Conservation (phyloP, 2,329 filamentous ascomycete species). For the Exophiala viscosa region DNA sequence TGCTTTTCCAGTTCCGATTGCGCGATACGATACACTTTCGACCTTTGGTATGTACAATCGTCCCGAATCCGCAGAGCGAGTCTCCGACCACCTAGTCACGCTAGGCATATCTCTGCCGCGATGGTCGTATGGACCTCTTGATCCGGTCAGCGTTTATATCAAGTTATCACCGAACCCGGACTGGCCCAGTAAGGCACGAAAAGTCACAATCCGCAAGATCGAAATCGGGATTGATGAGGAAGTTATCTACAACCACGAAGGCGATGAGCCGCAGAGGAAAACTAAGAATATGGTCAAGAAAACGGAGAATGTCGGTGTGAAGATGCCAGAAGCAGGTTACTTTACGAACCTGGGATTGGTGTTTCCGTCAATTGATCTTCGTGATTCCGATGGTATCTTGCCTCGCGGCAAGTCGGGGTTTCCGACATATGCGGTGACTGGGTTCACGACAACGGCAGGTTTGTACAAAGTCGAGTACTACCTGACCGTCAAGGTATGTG, state of each 20-base stretch:
- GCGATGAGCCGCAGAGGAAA: slow-evolving; percentile 89
- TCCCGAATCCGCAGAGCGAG: slow-evolving; percentile 79
- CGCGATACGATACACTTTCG: slow-evolving; percentile 91
- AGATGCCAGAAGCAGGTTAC: slow-evolving; percentile 85
- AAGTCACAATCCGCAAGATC: slow-evolving; percentile 90
- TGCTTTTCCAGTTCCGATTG: slow-evolving; percentile 82
- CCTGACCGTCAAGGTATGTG: slow-evolving; percentile 78
- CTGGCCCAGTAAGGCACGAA: slow-evolving; percentile 84
- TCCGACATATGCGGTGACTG: slow-evolving; percentile 80
- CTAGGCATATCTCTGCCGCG: slow-evolving; percentile 86
- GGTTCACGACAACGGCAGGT: slow-evolving; percentile 89
- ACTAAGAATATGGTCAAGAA: slow-evolving; percentile 82
- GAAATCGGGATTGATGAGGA: slow-evolving; percentile 94
- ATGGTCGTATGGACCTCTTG: slow-evolving; percentile 93
- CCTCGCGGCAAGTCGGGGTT: slow-evolving; percentile 81
- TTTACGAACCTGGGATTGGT: slow-evolving; percentile 87
- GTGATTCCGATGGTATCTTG: slow-evolving; percentile 83
- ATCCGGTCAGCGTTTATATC: slow-evolving; percentile 94
- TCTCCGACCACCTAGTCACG: slow-evolving; percentile 85
- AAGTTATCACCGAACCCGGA: slow-evolving; percentile 89
- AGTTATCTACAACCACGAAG: slow-evolving; percentile 97
- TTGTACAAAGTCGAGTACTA: slow-evolving; percentile 99
- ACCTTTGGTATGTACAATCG: slow-evolving; percentile 99
- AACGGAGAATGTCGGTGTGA: slow-evolving; percentile 74
- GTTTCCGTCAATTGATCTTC: slow-evolving; percentile 82